Evolutionary conservation across 331 rosid genomes (phyloP), one percentile per base, ranked within the genome.

Genomic region (Pyrus hybrid): DNA sequence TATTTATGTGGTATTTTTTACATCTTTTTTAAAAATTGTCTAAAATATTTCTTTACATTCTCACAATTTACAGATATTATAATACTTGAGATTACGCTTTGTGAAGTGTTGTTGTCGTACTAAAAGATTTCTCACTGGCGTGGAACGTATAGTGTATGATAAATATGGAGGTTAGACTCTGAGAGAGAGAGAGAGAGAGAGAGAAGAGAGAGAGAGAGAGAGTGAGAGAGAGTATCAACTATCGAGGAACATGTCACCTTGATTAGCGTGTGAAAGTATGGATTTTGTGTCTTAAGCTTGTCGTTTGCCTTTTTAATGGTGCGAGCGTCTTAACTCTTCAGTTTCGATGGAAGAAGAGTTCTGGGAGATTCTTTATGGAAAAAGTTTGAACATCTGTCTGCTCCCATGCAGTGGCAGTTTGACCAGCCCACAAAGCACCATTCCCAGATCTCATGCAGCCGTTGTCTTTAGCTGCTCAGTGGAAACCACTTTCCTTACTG

Each of bases 191-290:
- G n/a, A n/a, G n/a, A n/a, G n/a, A n/a, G n/a, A n/a, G n/a, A n/a
- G n/a, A n/a, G n/a, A n/a, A n/a, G n/a, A n/a, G 63, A 7, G 3
- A 60, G 29, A 47, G 26, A 51, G 56, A 20, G 66, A 33, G 58
- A n/a, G 33, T 7, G 61, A 37, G 58, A 18, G 78, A 60, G 70
- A 76, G 41, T 51, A 82, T 60, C 80, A 76, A 80, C 85, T 17
- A 53, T 16, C 58, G 21, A 16, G 21, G 85, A 80, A 79, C 89
- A 84, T 79, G 90, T 77, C 58, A 73, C 86, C 95, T 86, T 82
- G 84, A 90, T 90, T 87, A 86, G 82, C 95, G 92, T 10, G 89
- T 63, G 82, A 69, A 41, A 69, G 76, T 4, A 75, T 63, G 83
- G 76, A 81, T 41, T 75, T 74, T 51, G 68, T 82, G 85, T 82